A percentile compares a stretch with the other conserved stretches of the same genome.
Evolutionary conservation across 345 rosid species (phyloP).

Genomic region (Syzygium grande): DNA sequence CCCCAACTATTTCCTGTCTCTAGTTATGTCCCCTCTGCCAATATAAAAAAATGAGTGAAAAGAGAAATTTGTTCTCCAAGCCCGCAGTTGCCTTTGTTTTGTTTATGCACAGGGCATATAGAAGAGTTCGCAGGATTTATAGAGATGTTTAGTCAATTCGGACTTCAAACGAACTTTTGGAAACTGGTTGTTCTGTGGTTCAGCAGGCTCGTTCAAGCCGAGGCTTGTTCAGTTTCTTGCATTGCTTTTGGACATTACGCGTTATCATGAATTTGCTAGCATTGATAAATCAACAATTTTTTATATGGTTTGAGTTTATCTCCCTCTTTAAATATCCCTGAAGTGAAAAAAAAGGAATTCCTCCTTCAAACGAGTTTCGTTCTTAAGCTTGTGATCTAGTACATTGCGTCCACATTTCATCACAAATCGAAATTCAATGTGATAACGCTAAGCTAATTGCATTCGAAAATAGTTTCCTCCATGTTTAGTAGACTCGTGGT

Average conservation of each 20-base stretch:
- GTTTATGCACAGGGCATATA: not conserved
- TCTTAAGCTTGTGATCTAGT: not conserved
- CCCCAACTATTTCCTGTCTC: constrained; percentile 5
- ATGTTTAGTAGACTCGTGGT: not conserved
- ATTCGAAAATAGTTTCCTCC: not conserved
- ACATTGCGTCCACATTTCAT: not conserved
- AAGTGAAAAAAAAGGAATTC: not conserved
- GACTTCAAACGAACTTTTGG: not conserved
- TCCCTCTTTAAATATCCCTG: not conserved
- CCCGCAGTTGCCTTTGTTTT: not conserved
- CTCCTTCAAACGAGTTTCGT: not conserved
- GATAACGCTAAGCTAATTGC: not conserved
- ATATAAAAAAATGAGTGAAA: not conserved
- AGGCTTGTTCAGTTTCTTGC: not conserved
- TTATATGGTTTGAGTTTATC: not conserved
- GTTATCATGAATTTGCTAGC: not conserved
- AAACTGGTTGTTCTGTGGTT: not conserved
- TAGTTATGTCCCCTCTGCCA: not conserved
- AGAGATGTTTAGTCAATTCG: not conserved
- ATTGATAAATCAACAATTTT: not conserved
- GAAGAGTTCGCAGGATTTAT: not conserved
- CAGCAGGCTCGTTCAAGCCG: not conserved
- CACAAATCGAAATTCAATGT: not conserved
- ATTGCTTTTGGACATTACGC: not conserved
- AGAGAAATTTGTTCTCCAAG: not conserved